These are phyloP conservation scores for Cystofilobasidium capitatum DNA, from an alignment of 768 basidiomycete genomes.

Conservation along the genomic window DNA sequence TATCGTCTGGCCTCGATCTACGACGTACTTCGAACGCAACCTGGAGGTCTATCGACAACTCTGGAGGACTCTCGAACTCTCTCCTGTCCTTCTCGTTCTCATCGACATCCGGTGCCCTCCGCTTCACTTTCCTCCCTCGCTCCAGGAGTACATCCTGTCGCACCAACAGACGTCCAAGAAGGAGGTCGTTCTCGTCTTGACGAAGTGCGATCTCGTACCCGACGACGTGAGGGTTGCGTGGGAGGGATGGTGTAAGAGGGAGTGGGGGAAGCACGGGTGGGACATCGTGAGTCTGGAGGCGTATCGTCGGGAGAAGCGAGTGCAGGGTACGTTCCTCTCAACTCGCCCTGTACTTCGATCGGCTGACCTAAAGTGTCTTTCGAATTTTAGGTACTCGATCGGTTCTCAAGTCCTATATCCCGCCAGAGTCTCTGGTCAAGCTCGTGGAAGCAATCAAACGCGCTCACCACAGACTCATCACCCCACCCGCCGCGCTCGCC, in stretches of 20 bases:
- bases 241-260: slow-evolving; percentile 35
- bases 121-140: slow-evolving; percentile 26
- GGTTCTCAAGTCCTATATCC: slow-evolving; percentile 54
- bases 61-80: slow-evolving; percentile 22
- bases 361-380: background rate
- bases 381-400: slow-evolving; percentile 30
- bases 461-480: slow-evolving; percentile 57
- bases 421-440: slow-evolving; percentile 53
- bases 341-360: background rate
- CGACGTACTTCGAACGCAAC: slow-evolving; percentile 25
- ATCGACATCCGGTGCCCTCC: slow-evolving; percentile 27
- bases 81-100: slow-evolving; percentile 26
- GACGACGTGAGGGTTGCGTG: slow-evolving; percentile 52
- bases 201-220: slow-evolving; percentile 33
- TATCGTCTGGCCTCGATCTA: slow-evolving; percentile 20
- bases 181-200: slow-evolving; percentile 26
- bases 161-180: slow-evolving; percentile 17
- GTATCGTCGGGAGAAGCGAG: slow-evolving; percentile 19
- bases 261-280: slow-evolving; percentile 32
- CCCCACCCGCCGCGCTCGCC: slow-evolving; percentile 55
- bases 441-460: slow-evolving; percentile 57
- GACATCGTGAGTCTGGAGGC: slow-evolving; percentile 20
- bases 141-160: slow-evolving; percentile 19
- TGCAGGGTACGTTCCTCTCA: slow-evolving; percentile 15
- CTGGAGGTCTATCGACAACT: slow-evolving; percentile 23